Base-by-base conservation (phyloP, 1,284 basidiomycete species). In the Fomitopsis palustris region DNA sequence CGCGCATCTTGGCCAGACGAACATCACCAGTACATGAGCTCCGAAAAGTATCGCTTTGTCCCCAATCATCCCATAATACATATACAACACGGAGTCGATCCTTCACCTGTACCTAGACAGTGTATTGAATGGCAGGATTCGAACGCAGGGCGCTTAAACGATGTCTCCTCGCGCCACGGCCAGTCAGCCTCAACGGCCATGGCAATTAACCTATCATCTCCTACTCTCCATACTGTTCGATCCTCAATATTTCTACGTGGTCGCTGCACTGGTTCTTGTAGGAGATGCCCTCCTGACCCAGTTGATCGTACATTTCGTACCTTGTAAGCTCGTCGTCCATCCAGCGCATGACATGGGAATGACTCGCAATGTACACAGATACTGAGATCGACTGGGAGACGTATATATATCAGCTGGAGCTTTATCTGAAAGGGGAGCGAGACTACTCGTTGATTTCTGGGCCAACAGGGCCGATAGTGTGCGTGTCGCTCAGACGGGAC, bases 341-440 rank as follows among this genome's bases (percentile, higher is more conserved):
- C 17, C n/a, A 58, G 29, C 51, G n/a, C 42, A 8, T 53, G 60
- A 17, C 52, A 35, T 58, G 53, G 16, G n/a, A n/a, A 56, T 64
- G 56, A 59, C 54, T 54, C 51, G 54, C 57, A 37, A 9, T 37
- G 49, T 51, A 57, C 61, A 55, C 75, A 96, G 95, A 96, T 76
- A 99, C 97, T n/a, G 96, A 99, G 75, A 99, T 99, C 69, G 97
- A 99, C 76, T 99, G 92, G 85, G 83, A 87, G 70, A 96, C 95
- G 0, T 97, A 97, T 69, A 90, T 96, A 83, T 80, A 90, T 60
- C 97, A 99, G 62, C 84, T 92, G 1, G 81, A 88, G 56, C 73
- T 92, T 53, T 96, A 92, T 74, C 69, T 91, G 49, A 82, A 85
- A 49, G 96, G 96, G 39, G 89, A 97, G 74, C 80, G 90, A 29